These are phyloP conservation scores for Pelagomonas calceolata DNA, from an alignment of 108 stramenopile species.

Conservation along the genomic window DNA sequence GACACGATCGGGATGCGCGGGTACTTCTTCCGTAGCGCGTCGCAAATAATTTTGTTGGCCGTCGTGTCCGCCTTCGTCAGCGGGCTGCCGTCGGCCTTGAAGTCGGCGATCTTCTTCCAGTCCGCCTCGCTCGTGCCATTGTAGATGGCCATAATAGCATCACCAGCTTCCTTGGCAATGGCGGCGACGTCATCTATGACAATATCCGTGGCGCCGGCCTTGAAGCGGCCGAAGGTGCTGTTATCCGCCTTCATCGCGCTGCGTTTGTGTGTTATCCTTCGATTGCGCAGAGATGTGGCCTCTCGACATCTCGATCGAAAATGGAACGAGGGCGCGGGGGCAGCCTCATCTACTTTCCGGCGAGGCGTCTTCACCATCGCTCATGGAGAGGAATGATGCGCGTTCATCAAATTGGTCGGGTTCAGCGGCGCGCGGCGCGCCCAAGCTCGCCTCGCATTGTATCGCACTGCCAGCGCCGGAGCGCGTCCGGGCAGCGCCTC, in stretches of 20 bases:
- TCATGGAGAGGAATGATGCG: no score
- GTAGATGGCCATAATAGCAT: constrained; percentile 32
- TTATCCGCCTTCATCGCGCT: not conserved
- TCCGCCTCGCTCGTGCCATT: not conserved
- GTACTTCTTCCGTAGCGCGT: constrained; percentile 12
- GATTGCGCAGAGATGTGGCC: no score
- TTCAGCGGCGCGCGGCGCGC: no score
- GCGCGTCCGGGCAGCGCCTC: no score
- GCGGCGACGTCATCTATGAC: constrained; percentile 23
- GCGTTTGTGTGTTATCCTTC: no score
- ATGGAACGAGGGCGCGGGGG: no score
- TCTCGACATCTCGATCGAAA: no score
- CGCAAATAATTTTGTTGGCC: constrained; percentile 30
- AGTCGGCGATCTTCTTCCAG: constrained; percentile 2
- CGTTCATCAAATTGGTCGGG: no score
- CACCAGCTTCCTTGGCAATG: constrained; percentile 26
- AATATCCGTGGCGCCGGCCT: not conserved
- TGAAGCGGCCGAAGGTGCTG: not conserved
- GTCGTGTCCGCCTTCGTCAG: constrained; percentile 24
- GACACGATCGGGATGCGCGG: constrained; percentile 27
- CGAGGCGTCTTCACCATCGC: no score
- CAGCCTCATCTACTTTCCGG: no score
- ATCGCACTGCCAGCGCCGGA: no score
- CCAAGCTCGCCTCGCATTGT: no score
- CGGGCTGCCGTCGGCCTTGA: constrained; percentile 28